These are phyloP conservation scores for Fomitopsis schrenkii DNA, from an alignment of 1,284 basidiomycete genomes.

Conservation along the genomic window DNA sequence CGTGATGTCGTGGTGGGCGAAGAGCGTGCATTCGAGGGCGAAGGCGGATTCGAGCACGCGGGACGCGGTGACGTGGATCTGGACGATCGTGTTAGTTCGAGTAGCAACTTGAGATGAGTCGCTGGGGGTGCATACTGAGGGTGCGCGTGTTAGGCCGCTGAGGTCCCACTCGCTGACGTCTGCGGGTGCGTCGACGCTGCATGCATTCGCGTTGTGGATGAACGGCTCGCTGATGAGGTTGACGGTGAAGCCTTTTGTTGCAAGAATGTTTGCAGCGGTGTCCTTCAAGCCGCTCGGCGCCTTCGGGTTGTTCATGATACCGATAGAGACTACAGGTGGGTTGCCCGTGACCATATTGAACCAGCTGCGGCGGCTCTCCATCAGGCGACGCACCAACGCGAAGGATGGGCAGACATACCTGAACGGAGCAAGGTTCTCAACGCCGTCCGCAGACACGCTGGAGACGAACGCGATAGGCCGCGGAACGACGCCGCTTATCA, in stretches of 20 bases:
- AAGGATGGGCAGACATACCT: constrained; percentile 32
- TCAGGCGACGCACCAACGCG: not conserved
- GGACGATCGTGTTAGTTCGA: not conserved
- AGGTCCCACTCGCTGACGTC: constrained; percentile 71
- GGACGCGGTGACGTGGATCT: not conserved
- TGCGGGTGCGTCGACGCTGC: constrained; percentile 62
- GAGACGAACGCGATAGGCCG: constrained; percentile 77
- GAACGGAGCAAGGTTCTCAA: constrained; percentile 66
- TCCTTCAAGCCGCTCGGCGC: constrained; percentile 48
- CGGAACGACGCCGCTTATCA: constrained; percentile 68
- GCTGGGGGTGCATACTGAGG: constrained; percentile 39
- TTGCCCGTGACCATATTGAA: constrained; percentile 58
- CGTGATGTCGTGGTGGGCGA: constrained; percentile 53
- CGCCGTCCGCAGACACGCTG: constrained; percentile 49
- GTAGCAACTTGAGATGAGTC: not conserved
- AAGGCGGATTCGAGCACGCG: not conserved
- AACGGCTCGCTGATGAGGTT: constrained; percentile 77
- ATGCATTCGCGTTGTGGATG: constrained; percentile 68
- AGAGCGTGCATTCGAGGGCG: constrained; percentile 33
- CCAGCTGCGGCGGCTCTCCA: constrained; percentile 35
- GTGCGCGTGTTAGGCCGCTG: constrained; percentile 61
- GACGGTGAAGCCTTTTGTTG: constrained; percentile 69
- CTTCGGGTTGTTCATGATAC: constrained; percentile 36
- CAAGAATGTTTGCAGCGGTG: constrained; percentile 63
- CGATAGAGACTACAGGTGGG: constrained; percentile 65